Percentiles rank a stretch among this genome's conserved stretches.
Conservation (phyloP, 805 yeast species). For the Metahyphopichia silvanorum region DNA sequence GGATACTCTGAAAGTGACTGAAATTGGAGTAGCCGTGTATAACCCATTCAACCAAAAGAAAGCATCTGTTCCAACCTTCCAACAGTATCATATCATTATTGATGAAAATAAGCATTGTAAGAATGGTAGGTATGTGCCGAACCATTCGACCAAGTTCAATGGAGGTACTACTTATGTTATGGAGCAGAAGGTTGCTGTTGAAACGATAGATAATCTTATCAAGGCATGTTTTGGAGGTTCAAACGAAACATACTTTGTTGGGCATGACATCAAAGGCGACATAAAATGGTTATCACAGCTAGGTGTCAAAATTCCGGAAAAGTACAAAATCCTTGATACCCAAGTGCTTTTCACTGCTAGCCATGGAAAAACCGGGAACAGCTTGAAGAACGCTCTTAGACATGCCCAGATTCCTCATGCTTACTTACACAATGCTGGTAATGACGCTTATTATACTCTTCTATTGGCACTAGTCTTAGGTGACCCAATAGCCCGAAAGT, state of each 20-base stretch:
- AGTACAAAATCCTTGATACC: slow-evolving; percentile 41
- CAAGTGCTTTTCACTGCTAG: slow-evolving; percentile 37
- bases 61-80: slow-evolving; percentile 37
- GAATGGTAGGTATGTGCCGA: slow-evolving; percentile 55
- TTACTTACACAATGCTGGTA: slow-evolving; percentile 66
- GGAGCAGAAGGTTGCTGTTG: slow-evolving; percentile 29
- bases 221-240: slow-evolving; percentile 46
- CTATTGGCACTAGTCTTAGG: slow-evolving; percentile 45
- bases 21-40: slow-evolving; percentile 54
- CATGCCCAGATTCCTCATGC: slow-evolving; percentile 52
- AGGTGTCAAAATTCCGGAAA: slow-evolving; percentile 45
- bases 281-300: slow-evolving; percentile 44
- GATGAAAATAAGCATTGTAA: slow-evolving; percentile 37
- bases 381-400: slow-evolving; percentile 44
- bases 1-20: slow-evolving; percentile 43
- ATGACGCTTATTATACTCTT: slow-evolving; percentile 64
- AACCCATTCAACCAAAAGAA: slow-evolving; percentile 48
- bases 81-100: slow-evolving; percentile 41
- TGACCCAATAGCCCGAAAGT: slow-evolving; percentile 38
- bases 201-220: slow-evolving; percentile 40
- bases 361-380: slow-evolving; percentile 37
- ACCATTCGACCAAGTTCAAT: slow-evolving; percentile 48
- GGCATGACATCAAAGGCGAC: slow-evolving; percentile 63
- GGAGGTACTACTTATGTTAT: slow-evolving; percentile 49
- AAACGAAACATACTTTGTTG: slow-evolving; percentile 47